phyloP scores from a whole-genome alignment of 352 stramenopile species.

The Pseudoperonospora humuli region DNA sequence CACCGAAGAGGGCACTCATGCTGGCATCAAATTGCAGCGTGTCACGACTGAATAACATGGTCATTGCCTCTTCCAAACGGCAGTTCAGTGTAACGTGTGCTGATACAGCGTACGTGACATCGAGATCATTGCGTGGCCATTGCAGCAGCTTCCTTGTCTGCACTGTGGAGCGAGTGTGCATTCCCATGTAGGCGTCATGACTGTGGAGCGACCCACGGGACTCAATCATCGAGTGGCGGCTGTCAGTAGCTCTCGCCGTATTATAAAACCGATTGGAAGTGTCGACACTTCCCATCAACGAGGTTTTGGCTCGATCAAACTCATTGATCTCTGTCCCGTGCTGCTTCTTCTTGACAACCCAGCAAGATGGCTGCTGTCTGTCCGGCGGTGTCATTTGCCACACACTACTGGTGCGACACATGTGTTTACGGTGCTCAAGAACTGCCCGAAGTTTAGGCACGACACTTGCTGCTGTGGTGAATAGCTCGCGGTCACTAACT shows the following conservation, averaged over 20 bases:
- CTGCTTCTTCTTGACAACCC: constrained; percentile 36
- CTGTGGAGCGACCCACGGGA: constrained; percentile 14
- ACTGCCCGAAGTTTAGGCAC: constrained; percentile 34
- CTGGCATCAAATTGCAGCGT: constrained; percentile 39
- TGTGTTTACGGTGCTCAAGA: constrained; percentile 15
- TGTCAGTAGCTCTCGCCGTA: neutral
- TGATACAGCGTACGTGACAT: constrained; percentile 47
- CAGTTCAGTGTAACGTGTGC: constrained; percentile 50
- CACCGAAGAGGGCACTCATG: constrained; percentile 48
- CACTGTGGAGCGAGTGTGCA: constrained; percentile 13
- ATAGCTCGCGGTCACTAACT: constrained; percentile 30
- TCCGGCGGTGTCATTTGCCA: constrained; percentile 1
- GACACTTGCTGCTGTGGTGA: constrained; percentile 22
- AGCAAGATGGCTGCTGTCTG: constrained; percentile 16
- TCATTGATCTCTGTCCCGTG: constrained; percentile 40
- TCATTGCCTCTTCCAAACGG: constrained; percentile 43
- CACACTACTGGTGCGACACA: constrained; percentile 7
- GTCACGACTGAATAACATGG: constrained; percentile 59
- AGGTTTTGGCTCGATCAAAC: constrained; percentile 36
- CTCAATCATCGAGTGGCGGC: constrained; percentile 26
- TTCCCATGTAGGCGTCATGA: constrained; percentile 8
- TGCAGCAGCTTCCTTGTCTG: constrained; percentile 17
- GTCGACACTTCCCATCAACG: constrained; percentile 5
- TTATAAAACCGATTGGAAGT: constrained; percentile 10
- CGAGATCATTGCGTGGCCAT: constrained; percentile 34